These are phyloP conservation scores for Verticillium alfalfae DNA, from an alignment of 2,329 filamentous ascomycete species.

Conservation along the genomic window DNA sequence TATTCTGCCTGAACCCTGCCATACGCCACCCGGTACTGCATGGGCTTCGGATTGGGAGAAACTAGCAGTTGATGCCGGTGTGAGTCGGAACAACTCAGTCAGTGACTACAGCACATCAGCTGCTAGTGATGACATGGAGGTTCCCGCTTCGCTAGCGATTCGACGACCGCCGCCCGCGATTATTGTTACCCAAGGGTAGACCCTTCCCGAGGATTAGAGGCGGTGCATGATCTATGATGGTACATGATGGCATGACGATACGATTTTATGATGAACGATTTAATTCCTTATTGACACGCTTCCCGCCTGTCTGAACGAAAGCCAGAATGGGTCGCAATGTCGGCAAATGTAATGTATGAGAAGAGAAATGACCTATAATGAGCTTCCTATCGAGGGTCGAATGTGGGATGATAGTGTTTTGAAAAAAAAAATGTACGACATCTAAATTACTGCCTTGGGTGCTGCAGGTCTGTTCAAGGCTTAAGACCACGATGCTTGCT, in stretches of 20 bases:
- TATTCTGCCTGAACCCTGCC: slow-evolving; percentile 8
- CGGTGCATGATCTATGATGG: background rate
- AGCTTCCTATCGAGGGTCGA: no score
- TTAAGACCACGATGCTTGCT: no score
- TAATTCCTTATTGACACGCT: background rate
- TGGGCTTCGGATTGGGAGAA: slow-evolving; percentile 13
- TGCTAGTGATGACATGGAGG: slow-evolving; percentile 1
- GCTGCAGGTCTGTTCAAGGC: no score
- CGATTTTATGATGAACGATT: background rate
- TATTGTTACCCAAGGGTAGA: slow-evolving; percentile 4
- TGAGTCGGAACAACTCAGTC: slow-evolving; percentile 7
- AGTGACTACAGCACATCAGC: slow-evolving; percentile 7
- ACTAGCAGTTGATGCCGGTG: slow-evolving; percentile 9
- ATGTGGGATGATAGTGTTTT: no score
- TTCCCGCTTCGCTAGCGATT: background rate
- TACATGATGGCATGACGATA: no score
- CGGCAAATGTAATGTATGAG: background rate
- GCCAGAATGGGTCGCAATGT: background rate
- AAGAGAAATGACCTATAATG: background rate
- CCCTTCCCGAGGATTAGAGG: no score
- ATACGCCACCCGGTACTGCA: slow-evolving; percentile 10
- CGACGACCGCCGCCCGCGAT: slow-evolving; percentile 9
- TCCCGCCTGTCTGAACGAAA: background rate
- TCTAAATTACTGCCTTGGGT: no score
- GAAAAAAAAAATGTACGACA: no score